Percentiles rank a stretch among this genome's conserved stretches.
phyloP scores from a whole-genome alignment of 352 stramenopile species.

The Phytophthora ohioensis region DNA sequence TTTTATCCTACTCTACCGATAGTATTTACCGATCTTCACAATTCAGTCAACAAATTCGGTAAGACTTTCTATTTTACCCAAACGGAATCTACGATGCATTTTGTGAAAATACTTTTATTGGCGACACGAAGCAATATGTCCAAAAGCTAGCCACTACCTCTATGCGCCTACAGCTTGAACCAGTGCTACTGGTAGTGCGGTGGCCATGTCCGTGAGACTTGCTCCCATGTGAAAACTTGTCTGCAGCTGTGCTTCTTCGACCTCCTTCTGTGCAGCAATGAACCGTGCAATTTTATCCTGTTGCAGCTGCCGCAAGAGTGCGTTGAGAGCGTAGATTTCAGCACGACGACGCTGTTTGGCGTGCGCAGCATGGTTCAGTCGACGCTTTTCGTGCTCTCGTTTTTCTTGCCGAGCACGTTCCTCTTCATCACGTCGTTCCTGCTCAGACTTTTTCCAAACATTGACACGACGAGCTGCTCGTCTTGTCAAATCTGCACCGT shows the following conservation, averaged over 20 bases:
- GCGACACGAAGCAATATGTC: not conserved
- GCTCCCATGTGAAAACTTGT: not conserved
- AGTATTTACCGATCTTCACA: too few species aligned
- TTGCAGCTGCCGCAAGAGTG: conserved; percentile 66
- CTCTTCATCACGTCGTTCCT: conserved; percentile 59
- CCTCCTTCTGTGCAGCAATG: conserved; percentile 51
- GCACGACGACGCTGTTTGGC: conserved; percentile 61
- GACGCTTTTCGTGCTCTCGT: conserved; percentile 56
- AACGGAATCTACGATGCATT: not conserved
- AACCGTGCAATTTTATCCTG: conserved; percentile 70
- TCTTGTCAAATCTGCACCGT: conserved; percentile 45
- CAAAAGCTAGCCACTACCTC: not conserved
- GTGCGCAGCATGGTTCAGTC: conserved; percentile 53
- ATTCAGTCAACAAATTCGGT: too few species aligned
- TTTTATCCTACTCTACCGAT: too few species aligned
- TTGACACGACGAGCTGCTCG: conserved; percentile 60
- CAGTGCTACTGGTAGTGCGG: conserved; percentile 9
- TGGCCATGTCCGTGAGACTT: conserved; percentile 1
- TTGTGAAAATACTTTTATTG: not conserved
- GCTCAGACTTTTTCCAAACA: conserved; percentile 67
- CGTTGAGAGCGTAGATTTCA: conserved; percentile 82
- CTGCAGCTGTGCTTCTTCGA: conserved; percentile 18
- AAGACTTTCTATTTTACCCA: too few species aligned
- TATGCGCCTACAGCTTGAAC: conserved; percentile 25
- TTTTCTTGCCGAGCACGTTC: conserved; percentile 50